phyloP scores from a whole-genome alignment of 2,329 filamentous ascomycete species.

The Raffaelea deltoideospora region DNA sequence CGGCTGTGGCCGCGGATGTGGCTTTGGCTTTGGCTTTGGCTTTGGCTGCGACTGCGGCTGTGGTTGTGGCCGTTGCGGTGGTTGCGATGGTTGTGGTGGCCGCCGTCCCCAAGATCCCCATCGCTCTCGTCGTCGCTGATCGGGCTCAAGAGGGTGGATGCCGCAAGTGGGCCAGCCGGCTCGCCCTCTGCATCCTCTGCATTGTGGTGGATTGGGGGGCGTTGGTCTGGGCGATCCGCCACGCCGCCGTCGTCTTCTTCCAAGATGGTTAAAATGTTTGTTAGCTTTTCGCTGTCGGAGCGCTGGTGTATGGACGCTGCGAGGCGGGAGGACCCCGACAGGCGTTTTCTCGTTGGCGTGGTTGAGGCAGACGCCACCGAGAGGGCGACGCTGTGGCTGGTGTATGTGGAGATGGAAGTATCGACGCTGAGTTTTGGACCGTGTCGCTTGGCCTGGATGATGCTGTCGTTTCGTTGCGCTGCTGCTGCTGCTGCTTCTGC shows the following conservation, averaged over 20 bases:
- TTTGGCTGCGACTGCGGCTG: no score
- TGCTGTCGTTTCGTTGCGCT: neutral
- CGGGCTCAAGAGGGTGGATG: no score
- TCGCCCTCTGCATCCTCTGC: no score
- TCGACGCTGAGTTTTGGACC: neutral
- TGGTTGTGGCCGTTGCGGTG: no score
- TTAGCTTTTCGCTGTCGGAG: constrained; percentile 17
- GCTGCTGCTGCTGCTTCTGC: no score
- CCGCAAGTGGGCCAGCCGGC: no score
- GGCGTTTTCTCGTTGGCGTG: neutral
- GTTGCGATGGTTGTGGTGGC: no score
- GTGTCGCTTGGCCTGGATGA: neutral
- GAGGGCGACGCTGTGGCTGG: neutral
- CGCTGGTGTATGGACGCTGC: constrained; percentile 14
- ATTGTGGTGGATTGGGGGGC: no score
- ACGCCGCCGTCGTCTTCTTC: constrained; percentile 10
- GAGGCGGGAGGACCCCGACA: constrained; percentile 6
- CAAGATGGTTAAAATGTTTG: constrained; percentile 18
- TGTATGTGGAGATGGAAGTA: constrained; percentile 1
- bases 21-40: no score
- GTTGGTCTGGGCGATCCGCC: no score
- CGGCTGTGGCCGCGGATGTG: neutral
- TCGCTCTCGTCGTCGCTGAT: no score
- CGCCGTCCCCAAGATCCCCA: no score
- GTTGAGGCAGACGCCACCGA: constrained; percentile 1